These are phyloP conservation scores for Bipolaris zeicola DNA, from an alignment of 2,329 filamentous ascomycete genomes.

Conservation along the genomic window DNA sequence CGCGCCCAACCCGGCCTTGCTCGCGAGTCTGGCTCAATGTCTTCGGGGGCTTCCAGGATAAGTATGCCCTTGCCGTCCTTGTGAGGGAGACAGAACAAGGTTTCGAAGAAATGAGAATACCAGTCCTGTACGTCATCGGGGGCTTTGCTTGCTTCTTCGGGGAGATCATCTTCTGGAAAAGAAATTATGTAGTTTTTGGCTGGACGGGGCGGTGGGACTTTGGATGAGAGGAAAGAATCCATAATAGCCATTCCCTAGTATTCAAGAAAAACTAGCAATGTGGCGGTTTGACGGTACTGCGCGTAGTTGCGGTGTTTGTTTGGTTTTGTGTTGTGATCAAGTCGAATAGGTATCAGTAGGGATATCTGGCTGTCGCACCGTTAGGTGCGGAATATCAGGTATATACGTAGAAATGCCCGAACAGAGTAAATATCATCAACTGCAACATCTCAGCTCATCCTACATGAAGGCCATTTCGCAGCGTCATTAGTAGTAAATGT, in stretches of 20 bases:
- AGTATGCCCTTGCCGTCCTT: not conserved
- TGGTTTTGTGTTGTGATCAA: not conserved
- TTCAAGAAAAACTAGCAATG: not conserved
- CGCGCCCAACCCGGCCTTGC: not conserved
- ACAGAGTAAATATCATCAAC: not conserved
- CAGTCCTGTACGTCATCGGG: not conserved
- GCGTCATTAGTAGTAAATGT: not conserved
- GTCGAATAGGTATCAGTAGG: not conserved
- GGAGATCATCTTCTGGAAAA: not conserved
- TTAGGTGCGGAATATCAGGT: not conserved
- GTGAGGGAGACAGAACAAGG: not conserved
- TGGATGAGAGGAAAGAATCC: not conserved
- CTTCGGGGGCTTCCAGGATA: not conserved
- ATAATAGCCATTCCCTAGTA: not conserved
- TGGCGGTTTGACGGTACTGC: not conserved
- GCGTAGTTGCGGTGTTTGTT: not conserved
- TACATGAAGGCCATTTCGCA: not conserved
- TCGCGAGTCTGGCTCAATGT: not conserved
- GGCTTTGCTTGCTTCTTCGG: not conserved
- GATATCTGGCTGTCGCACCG: not conserved
- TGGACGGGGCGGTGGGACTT: not conserved
- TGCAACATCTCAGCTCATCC: not conserved
- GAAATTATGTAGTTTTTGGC: not conserved
- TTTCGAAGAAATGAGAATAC: not conserved
- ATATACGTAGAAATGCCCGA: not conserved